Percentiles rank a stretch among this genome's conserved stretches.
phyloP scores from a whole-genome alignment of 495 filamentous ascomycete genomes.

The Cercophora scortea region DNA sequence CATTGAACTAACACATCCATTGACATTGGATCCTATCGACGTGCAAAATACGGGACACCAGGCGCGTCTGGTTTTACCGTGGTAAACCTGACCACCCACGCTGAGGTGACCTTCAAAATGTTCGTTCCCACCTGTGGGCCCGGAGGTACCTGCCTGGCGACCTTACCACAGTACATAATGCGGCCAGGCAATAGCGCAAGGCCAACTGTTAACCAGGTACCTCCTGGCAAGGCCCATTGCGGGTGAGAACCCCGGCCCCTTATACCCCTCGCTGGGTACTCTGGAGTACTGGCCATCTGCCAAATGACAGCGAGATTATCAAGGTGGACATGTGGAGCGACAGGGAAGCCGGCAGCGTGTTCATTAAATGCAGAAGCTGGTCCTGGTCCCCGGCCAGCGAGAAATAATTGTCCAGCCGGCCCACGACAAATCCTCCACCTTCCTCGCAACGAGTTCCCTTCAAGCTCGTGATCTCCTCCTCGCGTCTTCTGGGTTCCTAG shows the following conservation, averaged over 20 bases:
- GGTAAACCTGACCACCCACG: too few species aligned
- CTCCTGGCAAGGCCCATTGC: neutral
- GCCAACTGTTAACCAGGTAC: conserved; percentile 2
- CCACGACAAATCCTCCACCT: conserved; percentile 3
- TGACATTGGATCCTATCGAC: too few species aligned
- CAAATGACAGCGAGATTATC: conserved; percentile 23
- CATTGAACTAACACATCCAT: too few species aligned
- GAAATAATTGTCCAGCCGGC: conserved; percentile 8
- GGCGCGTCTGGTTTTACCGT: too few species aligned
- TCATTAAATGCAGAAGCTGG: conserved; percentile 19
- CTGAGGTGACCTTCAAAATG: too few species aligned
- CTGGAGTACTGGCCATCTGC: conserved; percentile 15
- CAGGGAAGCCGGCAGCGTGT: conserved; percentile 14
- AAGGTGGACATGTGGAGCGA: conserved; percentile 14
- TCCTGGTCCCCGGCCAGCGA: conserved; percentile 8
- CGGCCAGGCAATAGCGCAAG: too few species aligned
- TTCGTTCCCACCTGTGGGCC: too few species aligned
- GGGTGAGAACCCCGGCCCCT: neutral
- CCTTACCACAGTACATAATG: too few species aligned
- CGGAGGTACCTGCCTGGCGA: too few species aligned
- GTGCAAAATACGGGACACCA: too few species aligned
- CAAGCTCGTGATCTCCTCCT: conserved; percentile 12
- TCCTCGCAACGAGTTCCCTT: conserved; percentile 8
- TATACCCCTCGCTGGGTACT: neutral
- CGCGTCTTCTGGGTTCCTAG: conserved; percentile 8